phyloP scores from a whole-genome alignment of 2,329 filamentous ascomycete genomes.

The Fusarium pilosicola region DNA sequence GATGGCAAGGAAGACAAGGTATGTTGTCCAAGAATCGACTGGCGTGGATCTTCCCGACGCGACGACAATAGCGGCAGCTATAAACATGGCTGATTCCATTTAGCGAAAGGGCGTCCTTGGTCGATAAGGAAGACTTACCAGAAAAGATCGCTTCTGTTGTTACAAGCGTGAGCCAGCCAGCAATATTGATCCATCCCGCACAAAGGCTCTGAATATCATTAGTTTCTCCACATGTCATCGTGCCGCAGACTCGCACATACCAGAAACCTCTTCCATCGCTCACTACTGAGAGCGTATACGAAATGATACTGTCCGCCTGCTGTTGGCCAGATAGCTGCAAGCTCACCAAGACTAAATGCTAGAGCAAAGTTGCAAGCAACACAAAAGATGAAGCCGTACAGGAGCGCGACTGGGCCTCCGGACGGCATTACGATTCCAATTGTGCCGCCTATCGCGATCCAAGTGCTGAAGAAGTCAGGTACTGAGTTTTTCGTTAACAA shows the following conservation, averaged over 20 bases:
- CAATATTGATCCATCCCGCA: background rate
- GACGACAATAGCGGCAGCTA: background rate
- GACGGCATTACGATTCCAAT: background rate
- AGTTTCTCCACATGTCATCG: fast-evolving
- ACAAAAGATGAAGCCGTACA: background rate
- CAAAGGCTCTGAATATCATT: background rate
- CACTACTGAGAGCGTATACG: background rate
- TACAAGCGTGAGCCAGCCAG: background rate
- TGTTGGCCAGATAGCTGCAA: background rate
- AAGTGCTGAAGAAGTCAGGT: background rate
- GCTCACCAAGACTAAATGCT: background rate
- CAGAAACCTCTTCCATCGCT: background rate
- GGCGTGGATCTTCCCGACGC: background rate
- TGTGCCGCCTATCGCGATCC: background rate
- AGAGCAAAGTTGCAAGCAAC: background rate
- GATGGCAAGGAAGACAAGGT: background rate
- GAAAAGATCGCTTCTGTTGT: background rate
- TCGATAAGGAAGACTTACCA: background rate
- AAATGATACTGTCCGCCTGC: background rate
- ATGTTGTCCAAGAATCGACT: background rate
- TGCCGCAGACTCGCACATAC: fast-evolving
- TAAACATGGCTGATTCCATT: background rate
- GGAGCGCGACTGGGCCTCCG: background rate
- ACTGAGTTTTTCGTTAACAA: fast-evolving
- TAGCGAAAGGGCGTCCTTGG: fast-evolving